Base-by-base conservation (phyloP, 75 land plant genomes). In the Pseudotsuga menziesii region DNA sequence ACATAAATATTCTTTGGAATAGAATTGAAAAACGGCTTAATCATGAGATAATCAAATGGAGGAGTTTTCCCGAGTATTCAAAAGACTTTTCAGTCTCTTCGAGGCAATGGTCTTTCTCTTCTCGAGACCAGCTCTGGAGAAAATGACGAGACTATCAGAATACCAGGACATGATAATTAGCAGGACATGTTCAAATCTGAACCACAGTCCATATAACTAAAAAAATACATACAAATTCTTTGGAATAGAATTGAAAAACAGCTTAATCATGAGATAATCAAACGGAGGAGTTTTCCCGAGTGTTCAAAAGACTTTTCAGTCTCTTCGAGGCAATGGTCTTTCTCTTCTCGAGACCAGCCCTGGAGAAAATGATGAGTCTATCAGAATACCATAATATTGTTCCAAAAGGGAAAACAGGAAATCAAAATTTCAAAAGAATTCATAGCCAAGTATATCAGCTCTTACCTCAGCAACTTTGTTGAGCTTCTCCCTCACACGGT, bases 11-110 rank as follows among this genome's bases (percentile, higher is more conserved):
- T 44, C 11, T 44, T 44, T 44, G 52, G 8, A 44, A 44, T 44
- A 6, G 52, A 44, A 44, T 44, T 44, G 52, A 7, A 44, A 44
- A 44, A 44, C 52, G 8, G 52, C 52, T 73, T 14, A 25, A 32
- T 78, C 41, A 87, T 75, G 95, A 85, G 59, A 90, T 63, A 73
- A 93, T 94, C 67, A 90, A 77, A 36, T 92, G 95, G 16, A 97
- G 91, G 12, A 97, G 87, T 44, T 94, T 85, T 57, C 99, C 98
- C 5, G 99, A 97, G 80, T 85, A 82, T 78, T 86, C 90, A 92
- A 97, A 97, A 4, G 98, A 97, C 64, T 85, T 88, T 77, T 94
- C 93, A 2, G 99, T 94, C 84, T 97, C 99, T 77, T 92, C 90
- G 72, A 97, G 77, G 76, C 99, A 97, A 64, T 84, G 96, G 64